phyloP scores from a whole-genome alignment of 176 grass and related monocot species.

The Aegilops sharonensis region DNA sequence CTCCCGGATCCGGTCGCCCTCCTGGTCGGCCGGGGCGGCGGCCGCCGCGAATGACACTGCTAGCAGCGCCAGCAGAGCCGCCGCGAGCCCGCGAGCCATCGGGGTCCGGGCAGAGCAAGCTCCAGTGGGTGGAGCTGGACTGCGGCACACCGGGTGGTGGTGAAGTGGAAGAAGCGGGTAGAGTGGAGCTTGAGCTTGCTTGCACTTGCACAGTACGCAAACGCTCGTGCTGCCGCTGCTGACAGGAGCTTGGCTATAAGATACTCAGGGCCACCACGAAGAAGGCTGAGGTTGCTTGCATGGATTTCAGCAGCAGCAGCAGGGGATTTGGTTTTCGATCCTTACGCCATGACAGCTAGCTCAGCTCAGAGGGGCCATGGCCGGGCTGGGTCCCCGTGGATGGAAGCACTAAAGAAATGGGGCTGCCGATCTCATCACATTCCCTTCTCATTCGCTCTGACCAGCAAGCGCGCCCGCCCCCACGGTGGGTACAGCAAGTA shows the following conservation, averaged over 20 bases:
- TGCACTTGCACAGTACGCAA: constrained; percentile 34
- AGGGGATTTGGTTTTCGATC: constrained; percentile 5
- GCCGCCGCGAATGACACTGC: not conserved
- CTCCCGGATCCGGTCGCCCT: constrained; percentile 76
- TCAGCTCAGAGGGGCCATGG: not conserved
- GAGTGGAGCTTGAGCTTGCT: constrained; percentile 7
- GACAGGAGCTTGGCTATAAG: not conserved
- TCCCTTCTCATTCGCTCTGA: constrained; percentile 37
- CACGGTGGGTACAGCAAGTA: constrained; percentile 16
- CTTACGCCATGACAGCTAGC: constrained; percentile 40
- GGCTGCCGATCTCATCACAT: constrained; percentile 18
- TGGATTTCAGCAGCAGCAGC: constrained; percentile 37
- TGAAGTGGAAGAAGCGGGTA: not conserved
- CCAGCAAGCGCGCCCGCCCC: not conserved
- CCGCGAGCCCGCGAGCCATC: constrained; percentile 6
- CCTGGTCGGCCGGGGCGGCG: constrained; percentile 37
- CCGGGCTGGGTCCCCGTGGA: not conserved
- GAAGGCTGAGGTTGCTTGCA: constrained; percentile 22
- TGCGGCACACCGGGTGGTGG: not conserved
- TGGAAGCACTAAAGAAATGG: constrained; percentile 8
- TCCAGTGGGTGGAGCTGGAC: constrained; percentile 12
- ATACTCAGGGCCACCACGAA: not conserved
- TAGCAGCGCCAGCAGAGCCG: constrained; percentile 23
- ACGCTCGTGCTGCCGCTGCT: constrained; percentile 4
- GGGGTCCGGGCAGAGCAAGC: not conserved